These are phyloP conservation scores for Favolaschia claudopus DNA, from an alignment of 768 basidiomycete genomes.

Conservation along the genomic window DNA sequence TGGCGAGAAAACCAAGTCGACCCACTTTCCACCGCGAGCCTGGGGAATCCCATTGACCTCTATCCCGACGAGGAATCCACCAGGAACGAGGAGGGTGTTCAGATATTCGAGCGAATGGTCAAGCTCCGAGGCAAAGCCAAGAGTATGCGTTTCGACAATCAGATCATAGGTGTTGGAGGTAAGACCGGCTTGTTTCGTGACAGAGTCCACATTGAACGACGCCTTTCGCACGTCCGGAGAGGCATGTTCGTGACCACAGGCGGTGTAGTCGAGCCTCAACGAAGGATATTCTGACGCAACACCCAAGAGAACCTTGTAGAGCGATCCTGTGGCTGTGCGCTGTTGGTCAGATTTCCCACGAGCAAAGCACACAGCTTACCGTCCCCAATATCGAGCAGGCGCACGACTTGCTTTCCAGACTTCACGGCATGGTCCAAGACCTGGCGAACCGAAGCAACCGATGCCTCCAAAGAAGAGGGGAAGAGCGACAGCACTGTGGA, in stretches of 20 bases:
- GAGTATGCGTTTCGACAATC: slow-evolving; percentile 7
- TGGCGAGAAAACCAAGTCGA: slow-evolving; percentile 5
- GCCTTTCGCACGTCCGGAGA: slow-evolving; percentile 3
- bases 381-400: slow-evolving; percentile 13
- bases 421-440: slow-evolving; percentile 7
- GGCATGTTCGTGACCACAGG: slow-evolving; percentile 10
- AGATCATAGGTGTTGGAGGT: slow-evolving; percentile 3
- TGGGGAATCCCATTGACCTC: slow-evolving; percentile 4
- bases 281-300: slow-evolving; percentile 9
- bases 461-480: neutral
- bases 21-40: slow-evolving; percentile 2
- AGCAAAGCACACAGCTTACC: neutral
- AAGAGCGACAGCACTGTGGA: slow-evolving; percentile 7
- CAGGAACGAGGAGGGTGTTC: slow-evolving; percentile 10
- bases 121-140: slow-evolving; percentile 9
- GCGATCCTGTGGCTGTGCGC: slow-evolving; percentile 8
- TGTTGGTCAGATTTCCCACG: neutral
- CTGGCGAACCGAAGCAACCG: neutral
- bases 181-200: slow-evolving; percentile 7
- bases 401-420: slow-evolving; percentile 8
- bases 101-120: neutral
- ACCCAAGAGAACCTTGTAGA: neutral
- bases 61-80: slow-evolving; percentile 10
- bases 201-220: slow-evolving; percentile 8
- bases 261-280: slow-evolving; percentile 11